A percentile compares a stretch with the other conserved stretches of the same genome.
Evolutionary conservation across 495 filamentous ascomycete species (phyloP).

Genomic region (Evernia prunastri): DNA sequence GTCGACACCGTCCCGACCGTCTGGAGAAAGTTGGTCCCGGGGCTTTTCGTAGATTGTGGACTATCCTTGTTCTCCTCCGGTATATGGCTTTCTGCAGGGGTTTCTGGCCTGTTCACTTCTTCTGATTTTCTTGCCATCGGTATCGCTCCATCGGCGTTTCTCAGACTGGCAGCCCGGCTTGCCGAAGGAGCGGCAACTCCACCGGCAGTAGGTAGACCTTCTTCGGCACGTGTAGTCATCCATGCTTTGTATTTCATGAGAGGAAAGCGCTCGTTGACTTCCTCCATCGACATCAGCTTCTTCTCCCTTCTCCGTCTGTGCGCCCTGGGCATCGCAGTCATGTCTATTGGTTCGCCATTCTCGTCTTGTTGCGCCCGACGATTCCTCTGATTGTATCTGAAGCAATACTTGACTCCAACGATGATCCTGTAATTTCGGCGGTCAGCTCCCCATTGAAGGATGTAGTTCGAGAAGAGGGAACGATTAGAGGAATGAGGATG

Average conservation of each 20-base stretch:
- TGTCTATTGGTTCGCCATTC: conserved; percentile 78
- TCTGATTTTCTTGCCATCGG: conserved; percentile 34
- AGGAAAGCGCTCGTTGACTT: conserved; percentile 96
- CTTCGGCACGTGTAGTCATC: conserved; percentile 72
- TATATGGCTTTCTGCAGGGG: conserved; percentile 15
- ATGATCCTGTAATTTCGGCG: conserved; percentile 73
- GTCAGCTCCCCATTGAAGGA: neutral
- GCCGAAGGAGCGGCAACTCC: conserved; percentile 68
- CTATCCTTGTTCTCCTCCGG: conserved; percentile 14
- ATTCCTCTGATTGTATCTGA: conserved; percentile 93
- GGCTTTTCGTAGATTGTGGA: conserved; percentile 3
- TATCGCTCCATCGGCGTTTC: conserved; percentile 51
- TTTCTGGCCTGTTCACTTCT: conserved; percentile 21
- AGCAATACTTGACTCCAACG: conserved; percentile 98
- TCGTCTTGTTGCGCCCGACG: conserved; percentile 71
- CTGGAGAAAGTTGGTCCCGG: no score
- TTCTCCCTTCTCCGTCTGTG: conserved; percentile 87
- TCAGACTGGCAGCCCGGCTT: conserved; percentile 62
- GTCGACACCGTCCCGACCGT: no score
- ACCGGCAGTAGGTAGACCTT: conserved; percentile 77
- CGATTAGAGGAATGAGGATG: neutral
- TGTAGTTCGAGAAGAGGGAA: neutral
- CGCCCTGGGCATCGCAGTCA: conserved; percentile 63
- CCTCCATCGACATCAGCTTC: conserved; percentile 97
- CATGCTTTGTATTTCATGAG: conserved; percentile 93